phyloP scores from a whole-genome alignment of 2,329 filamentous ascomycete species.

The Aspergillus awamori region DNA sequence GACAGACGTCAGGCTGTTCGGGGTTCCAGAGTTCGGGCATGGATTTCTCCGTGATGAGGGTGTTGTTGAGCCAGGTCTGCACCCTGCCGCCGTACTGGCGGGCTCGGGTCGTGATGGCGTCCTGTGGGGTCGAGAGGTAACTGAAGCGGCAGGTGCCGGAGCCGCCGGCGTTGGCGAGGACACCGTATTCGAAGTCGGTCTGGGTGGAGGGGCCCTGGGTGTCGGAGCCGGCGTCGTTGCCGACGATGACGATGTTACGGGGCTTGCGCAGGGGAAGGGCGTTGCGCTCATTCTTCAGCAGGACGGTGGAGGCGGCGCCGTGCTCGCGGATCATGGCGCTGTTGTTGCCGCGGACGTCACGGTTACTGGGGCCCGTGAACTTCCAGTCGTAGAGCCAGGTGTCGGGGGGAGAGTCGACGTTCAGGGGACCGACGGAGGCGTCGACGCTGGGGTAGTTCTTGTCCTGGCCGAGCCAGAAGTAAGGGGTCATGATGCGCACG shows the following conservation, averaged over 20 bases:
- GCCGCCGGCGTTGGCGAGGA: conserved; percentile 21
- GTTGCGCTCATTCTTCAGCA: conserved; percentile 59
- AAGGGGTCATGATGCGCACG: conserved; percentile 50
- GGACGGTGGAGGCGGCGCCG: conserved; percentile 74
- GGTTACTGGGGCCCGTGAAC: conserved; percentile 20
- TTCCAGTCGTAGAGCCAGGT: conserved; percentile 23
- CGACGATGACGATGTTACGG: conserved; percentile 53
- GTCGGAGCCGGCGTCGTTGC: conserved; percentile 51
- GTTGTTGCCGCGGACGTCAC: conserved; percentile 71
- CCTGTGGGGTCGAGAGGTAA: conserved; percentile 32
- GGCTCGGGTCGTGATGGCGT: conserved; percentile 32
- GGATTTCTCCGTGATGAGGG: conserved; percentile 12
- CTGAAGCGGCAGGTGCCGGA: conserved; percentile 26
- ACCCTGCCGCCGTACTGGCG: conserved; percentile 28
- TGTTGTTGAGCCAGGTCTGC: conserved; percentile 26
- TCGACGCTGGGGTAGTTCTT: conserved; percentile 32
- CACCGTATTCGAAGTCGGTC: conserved; percentile 20
- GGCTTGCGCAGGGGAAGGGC: conserved; percentile 54
- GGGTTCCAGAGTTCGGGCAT: conserved; percentile 27
- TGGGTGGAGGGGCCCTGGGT: conserved; percentile 19
- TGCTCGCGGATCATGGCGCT: conserved; percentile 69
- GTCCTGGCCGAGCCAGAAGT: conserved; percentile 50
- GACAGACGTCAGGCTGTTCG: conserved; percentile 47
- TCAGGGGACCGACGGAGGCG: conserved; percentile 33
- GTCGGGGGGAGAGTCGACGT: conserved; percentile 13